Base-by-base conservation (phyloP, 1,284 basidiomycete genomes). In the Irpex rosettiformis region DNA sequence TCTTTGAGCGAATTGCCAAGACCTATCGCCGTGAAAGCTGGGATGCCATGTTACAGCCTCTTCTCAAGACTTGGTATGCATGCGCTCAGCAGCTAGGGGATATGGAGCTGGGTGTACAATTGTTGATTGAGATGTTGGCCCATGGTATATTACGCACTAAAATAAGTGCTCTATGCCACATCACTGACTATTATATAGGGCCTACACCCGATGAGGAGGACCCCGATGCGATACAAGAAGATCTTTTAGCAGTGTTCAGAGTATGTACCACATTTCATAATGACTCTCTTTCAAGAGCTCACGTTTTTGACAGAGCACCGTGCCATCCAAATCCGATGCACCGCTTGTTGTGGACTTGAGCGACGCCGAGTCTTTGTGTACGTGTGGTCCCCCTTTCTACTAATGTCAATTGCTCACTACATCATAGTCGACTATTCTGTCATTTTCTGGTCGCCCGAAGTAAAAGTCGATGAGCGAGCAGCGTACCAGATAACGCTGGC, bases 1-100 rank as follows among this genome's bases (percentile, higher is more conserved):
- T 96, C 74, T 93, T 94, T 69, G 92, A 94, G 66, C 83, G 91
- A 28, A 96, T 96, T 60, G 86, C 89, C 1, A 88, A 84, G 67
- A 89, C 86, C 0, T 96, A 96, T 69, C 81, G 88, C n/a, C 76
- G 83, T 56, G 93, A 96, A 69, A 79, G 82, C 54, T 96, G 93
- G 93, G 75, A 77, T 7, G 71, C 79, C 0, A 79, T 96, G 71
- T 77, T 95, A 16, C 77, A 79, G 48, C 84, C 90, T 3, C 80
- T 95, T 11, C 77, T 94, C 33, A 75, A 78, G 37, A 82, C 86
- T 22, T 94, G 91, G 89, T 91, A 92, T 73, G 77, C 84, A 1
- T 94, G 89, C 69, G 89, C 91, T 1, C 85, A 88, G 69, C 81
- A 81, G 63, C 78, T 91, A 0, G 89, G 86, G 1, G 86, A 91